Base-by-base conservation (phyloP, 768 basidiomycete genomes). In the Amanita inopinata region DNA sequence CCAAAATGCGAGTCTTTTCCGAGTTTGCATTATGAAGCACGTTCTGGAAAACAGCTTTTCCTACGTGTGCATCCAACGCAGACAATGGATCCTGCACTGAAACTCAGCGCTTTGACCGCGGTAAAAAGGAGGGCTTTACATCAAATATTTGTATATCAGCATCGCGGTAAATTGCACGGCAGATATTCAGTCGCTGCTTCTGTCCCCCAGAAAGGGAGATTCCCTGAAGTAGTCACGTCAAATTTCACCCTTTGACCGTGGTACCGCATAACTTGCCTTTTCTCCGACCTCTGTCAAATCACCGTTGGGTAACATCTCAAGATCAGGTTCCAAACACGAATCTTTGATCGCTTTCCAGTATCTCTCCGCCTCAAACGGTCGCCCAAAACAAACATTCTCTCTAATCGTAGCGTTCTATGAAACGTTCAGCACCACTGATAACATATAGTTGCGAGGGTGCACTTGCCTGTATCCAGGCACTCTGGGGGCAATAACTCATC, bases 21-120 rank as follows among this genome's bases (percentile, higher is more conserved):
- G 65, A 55, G 10, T 76, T 64, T 11, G 69, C 72, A 42, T 76
- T 74, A 44, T 78, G 69, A 36, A 94, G 71, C 8, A 90, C 84
- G 45, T 92, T 81, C 54, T 85, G 76, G 65, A 94, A 91, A 10
- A 93, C 79, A 2, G 77, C 72, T 58, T 85, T 86, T 30, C 90
- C 91, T 37, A 94, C 89, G 55, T 92, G 89, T 4, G 90, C 89
- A 56, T 97, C 92, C 8, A 97, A 72, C 17, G 90, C 90, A n/a
- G 83, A 86, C 7, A 91, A 65, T 3, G 88, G 88, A 52, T 91
- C 89, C 76, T 80, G 32, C 5, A 36, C 15, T 43, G 18, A 49
- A 15, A 20, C 23, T 33, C 4, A 24, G 20, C 33, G 19, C 30
- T 2, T 8, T 20, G n/a, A 17, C 20, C 17, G 20, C 24, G 5